Percentiles rank a stretch among this genome's conserved stretches.
Conservation (phyloP, 306 rosid genomes). For the Pyrus bretschneideri region DNA sequence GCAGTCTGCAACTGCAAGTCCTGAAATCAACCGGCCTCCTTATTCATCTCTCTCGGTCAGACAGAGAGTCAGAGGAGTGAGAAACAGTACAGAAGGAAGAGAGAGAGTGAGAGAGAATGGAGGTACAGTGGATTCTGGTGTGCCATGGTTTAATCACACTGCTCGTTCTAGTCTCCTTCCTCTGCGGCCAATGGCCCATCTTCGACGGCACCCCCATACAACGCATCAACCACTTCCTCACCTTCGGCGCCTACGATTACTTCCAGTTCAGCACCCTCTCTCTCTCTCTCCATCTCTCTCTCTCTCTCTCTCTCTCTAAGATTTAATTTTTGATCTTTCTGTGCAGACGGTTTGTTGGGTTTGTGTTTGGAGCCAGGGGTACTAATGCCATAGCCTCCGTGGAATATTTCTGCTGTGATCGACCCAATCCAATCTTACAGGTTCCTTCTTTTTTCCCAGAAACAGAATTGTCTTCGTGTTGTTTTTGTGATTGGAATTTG, state of each 20-base stretch:
- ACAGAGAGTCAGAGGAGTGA: background rate
- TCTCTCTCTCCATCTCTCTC: background rate
- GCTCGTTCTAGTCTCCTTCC: conserved; percentile 60
- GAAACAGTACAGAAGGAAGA: background rate
- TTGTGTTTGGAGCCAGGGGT: conserved; percentile 64
- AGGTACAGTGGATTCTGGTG: conserved; percentile 53
- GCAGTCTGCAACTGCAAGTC: background rate
- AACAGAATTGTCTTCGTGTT: conserved; percentile 2
- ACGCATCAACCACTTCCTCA: conserved; percentile 62
- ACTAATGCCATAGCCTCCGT: conserved; percentile 50
- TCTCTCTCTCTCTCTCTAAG: background rate
- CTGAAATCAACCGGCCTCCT: background rate
- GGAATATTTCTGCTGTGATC: conserved; percentile 79
- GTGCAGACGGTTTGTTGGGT: conserved; percentile 61
- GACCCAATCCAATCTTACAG: conserved; percentile 94
- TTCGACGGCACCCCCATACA: conserved; percentile 74
- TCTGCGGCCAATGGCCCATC: conserved; percentile 97
- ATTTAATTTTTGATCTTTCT: background rate
- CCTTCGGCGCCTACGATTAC: conserved; percentile 82
- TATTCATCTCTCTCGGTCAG: background rate
- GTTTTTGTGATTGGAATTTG: background rate
- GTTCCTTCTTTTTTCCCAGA: conserved; percentile 15
- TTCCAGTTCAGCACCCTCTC: conserved; percentile 42
- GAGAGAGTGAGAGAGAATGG: conserved; percentile 35
- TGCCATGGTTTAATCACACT: conserved; percentile 67